Evolutionary conservation across 495 filamentous ascomycete species (phyloP).

Genomic region (Thermochaetoides thermophila): DNA sequence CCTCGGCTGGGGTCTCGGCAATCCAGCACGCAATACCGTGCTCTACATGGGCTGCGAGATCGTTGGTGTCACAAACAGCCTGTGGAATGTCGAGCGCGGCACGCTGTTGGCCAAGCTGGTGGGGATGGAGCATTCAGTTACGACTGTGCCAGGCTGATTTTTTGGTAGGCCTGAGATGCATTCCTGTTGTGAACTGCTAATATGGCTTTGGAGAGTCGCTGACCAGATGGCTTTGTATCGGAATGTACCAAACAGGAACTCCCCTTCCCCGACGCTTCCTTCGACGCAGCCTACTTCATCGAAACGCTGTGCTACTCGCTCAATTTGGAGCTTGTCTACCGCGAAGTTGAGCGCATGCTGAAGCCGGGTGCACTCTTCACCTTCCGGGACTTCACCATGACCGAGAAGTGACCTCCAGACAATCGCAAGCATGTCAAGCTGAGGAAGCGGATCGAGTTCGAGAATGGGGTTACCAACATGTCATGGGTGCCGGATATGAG

Average conservation of each 20-base stretch:
- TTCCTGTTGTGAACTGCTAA: background rate
- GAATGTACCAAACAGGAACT: slow-evolving; percentile 4
- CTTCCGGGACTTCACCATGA: slow-evolving; percentile 12
- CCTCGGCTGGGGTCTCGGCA: slow-evolving; percentile 10
- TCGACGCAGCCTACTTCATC: slow-evolving; percentile 10
- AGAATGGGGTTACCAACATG: slow-evolving; percentile 9
- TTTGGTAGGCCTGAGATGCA: slow-evolving; percentile 5
- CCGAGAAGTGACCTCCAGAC: slow-evolving; percentile 8
- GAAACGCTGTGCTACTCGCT: slow-evolving; percentile 10
- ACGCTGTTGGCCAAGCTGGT: slow-evolving; percentile 4
- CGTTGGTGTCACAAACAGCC: slow-evolving; percentile 10
- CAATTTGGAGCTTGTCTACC: slow-evolving; percentile 5
- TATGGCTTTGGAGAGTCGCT: background rate
- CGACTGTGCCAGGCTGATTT: slow-evolving; percentile 5
- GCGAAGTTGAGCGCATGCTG: slow-evolving; percentile 9
- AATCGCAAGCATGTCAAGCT: slow-evolving; percentile 6
- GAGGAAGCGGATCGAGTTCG: slow-evolving; percentile 13
- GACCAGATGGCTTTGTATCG: background rate
- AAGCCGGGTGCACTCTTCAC: slow-evolving; percentile 11
- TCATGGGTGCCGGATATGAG: slow-evolving; percentile 9
- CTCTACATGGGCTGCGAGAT: slow-evolving; percentile 2
- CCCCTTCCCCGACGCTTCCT: slow-evolving; percentile 10
- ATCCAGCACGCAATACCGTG: slow-evolving; percentile 7
- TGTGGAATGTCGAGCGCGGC: slow-evolving; percentile 10
- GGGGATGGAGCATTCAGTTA: slow-evolving; percentile 4